Conservation (phyloP, 768 basidiomycete genomes). For the Boletus subcaerulescens region DNA sequence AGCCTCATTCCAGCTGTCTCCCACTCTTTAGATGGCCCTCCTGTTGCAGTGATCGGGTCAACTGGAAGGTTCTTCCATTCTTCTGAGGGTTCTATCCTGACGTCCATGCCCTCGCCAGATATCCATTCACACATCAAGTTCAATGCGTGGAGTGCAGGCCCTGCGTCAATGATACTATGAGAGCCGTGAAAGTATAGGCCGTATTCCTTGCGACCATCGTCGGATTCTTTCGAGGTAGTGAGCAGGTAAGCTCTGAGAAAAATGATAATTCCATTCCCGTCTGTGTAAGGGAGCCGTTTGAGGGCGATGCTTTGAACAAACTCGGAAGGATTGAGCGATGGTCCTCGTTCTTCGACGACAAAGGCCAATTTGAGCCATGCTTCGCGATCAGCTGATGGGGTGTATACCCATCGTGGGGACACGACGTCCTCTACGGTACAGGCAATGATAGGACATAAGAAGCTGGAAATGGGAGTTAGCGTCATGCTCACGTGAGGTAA, state of each 20-base stretch:
- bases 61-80: slow-evolving; percentile 28
- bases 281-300: slow-evolving; percentile 18
- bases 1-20: slow-evolving; percentile 10
- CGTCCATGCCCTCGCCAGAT: slow-evolving; percentile 10
- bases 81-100: slow-evolving; percentile 8
- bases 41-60: slow-evolving; percentile 25
- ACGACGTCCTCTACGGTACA: slow-evolving; percentile 8
- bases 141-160: slow-evolving; percentile 21
- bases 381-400: slow-evolving; percentile 20
- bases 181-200: slow-evolving; percentile 25
- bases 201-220: slow-evolving; percentile 2
- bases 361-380: slow-evolving; percentile 23
- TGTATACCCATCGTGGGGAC: slow-evolving; percentile 22
- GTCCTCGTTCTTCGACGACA: slow-evolving; percentile 12
- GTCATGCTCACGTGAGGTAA: too few species aligned
- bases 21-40: slow-evolving; percentile 21
- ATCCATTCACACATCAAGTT: slow-evolving; percentile 25
- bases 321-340: slow-evolving; percentile 11
- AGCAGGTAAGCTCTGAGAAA: slow-evolving; percentile 11
- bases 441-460: slow-evolving; percentile 19
- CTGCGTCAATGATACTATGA: slow-evolving; percentile 23
- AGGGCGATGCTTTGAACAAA: slow-evolving; percentile 18
- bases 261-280: background rate
- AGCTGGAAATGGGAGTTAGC: slow-evolving; percentile 1
- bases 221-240: slow-evolving; percentile 1